Conservation (phyloP, 768 basidiomycete genomes). For the Kondoa subrosea region DNA sequence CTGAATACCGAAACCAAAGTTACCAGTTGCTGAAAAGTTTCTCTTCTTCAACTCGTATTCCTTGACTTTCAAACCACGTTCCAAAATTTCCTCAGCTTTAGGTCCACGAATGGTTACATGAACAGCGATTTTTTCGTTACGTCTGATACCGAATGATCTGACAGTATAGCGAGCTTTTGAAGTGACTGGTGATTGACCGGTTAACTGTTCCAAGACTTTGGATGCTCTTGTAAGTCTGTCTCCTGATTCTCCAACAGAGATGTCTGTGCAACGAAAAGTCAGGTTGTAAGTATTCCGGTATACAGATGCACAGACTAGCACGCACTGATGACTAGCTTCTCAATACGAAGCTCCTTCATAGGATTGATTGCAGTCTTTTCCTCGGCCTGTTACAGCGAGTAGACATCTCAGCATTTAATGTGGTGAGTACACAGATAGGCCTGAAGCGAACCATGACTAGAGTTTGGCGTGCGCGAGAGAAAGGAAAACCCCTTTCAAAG, state of each 20-base stretch:
- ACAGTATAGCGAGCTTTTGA: constrained; percentile 99
- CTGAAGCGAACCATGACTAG: neutral
- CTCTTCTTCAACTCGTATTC: constrained; percentile 94
- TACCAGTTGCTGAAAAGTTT: constrained; percentile 97
- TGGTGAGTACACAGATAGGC: neutral
- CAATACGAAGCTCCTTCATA: constrained; percentile 82
- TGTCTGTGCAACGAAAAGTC: constrained; percentile 45
- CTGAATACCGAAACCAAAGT: constrained; percentile 98
- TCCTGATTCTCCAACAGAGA: constrained; percentile 98
- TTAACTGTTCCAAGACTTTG: constrained; percentile 97
- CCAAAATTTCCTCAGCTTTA: constrained; percentile 97
- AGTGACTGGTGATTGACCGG: constrained; percentile 96
- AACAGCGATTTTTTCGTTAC: constrained; percentile 99
- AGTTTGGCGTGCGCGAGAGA: too few species aligned
- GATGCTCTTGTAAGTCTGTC: constrained; percentile 97
- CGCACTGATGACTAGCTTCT: constrained; percentile 99
- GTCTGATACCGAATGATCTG: constrained; percentile 94
- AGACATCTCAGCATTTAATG: neutral
- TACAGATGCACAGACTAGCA: constrained; percentile 26
- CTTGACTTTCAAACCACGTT: constrained; percentile 98
- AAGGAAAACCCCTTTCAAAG: too few species aligned
- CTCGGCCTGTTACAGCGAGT: constrained; percentile 13
- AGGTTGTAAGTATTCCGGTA: neutral
- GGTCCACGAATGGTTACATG: constrained; percentile 81
- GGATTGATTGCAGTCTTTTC: constrained; percentile 14